Conservation (phyloP, 2,329 filamentous ascomycete species). For the Hypoxylon sp. region DNA sequence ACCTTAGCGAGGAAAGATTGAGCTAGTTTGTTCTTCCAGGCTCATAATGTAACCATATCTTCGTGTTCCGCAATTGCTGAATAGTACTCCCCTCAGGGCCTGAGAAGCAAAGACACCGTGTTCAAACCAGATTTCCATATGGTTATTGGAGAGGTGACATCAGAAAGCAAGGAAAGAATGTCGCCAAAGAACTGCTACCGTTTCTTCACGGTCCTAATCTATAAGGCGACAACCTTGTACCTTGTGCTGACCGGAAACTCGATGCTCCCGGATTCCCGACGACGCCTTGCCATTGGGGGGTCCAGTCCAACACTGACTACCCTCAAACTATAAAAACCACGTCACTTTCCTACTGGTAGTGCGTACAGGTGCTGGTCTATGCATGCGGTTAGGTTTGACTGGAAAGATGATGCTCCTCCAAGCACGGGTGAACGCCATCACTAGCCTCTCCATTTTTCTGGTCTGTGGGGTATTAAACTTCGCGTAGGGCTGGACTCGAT, state of each 20-base stretch:
- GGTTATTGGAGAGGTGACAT: constrained; percentile 56
- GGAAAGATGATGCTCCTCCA: constrained; percentile 30
- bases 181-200: constrained; percentile 51
- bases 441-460: neutral
- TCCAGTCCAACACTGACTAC: constrained; percentile 62
- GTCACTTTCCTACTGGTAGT: constrained; percentile 60
- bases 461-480: neutral
- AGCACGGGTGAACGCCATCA: constrained; percentile 25
- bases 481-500: constrained; percentile 14
- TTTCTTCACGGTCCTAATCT: constrained; percentile 27
- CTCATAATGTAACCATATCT: constrained; percentile 47
- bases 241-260: constrained; percentile 48
- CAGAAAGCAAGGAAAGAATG: constrained; percentile 30
- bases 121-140: constrained; percentile 61
- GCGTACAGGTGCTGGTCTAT: constrained; percentile 60
- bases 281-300: constrained; percentile 62
- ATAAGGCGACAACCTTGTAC: constrained; percentile 25
- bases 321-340: constrained; percentile 62
- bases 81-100: constrained; percentile 31
- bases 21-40: constrained; percentile 53
- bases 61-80: constrained; percentile 43
- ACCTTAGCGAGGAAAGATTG: constrained; percentile 53
- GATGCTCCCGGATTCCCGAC: constrained; percentile 64
- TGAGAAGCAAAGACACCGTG: constrained; percentile 53
- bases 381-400: no score